These are phyloP conservation scores for Diaporthe amygdali DNA, from an alignment of 2,329 filamentous ascomycete genomes.

Conservation along the genomic window DNA sequence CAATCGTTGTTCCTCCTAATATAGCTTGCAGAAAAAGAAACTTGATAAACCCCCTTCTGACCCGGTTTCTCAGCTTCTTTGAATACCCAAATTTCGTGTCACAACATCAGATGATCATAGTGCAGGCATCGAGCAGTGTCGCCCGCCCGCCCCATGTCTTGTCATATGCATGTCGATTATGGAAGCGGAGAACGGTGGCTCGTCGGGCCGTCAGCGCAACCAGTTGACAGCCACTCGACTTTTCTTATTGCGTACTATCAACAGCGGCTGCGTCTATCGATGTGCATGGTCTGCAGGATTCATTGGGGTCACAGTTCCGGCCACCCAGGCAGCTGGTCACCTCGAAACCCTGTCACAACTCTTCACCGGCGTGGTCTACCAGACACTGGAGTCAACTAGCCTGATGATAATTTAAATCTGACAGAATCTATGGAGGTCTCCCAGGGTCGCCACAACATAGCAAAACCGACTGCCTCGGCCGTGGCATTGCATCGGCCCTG, in stretches of 20 bases:
- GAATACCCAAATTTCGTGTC: too few species aligned
- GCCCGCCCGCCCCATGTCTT: background rate
- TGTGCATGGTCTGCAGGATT: too few species aligned
- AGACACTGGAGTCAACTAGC: background rate
- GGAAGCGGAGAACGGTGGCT: background rate
- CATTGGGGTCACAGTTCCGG: too few species aligned
- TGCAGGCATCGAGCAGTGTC: background rate
- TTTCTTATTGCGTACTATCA: background rate
- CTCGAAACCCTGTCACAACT: background rate
- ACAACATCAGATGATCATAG: background rate
- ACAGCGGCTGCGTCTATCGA: background rate
- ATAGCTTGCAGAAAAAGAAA: too few species aligned
- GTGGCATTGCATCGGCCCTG: background rate
- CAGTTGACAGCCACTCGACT: background rate
- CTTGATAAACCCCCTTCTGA: too few species aligned
- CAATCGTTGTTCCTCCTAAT: too few species aligned
- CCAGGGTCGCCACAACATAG: background rate
- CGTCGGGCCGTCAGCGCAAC: conserved; percentile 1
- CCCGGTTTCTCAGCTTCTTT: too few species aligned
- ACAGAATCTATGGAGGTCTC: background rate
- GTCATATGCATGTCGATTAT: background rate
- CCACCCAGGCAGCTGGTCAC: background rate
- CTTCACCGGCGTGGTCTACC: background rate
- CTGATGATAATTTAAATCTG: background rate
- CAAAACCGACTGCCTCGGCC: background rate